phyloP scores from a whole-genome alignment of 2,329 filamentous ascomycete species.

The Exophiala alcalophila region DNA sequence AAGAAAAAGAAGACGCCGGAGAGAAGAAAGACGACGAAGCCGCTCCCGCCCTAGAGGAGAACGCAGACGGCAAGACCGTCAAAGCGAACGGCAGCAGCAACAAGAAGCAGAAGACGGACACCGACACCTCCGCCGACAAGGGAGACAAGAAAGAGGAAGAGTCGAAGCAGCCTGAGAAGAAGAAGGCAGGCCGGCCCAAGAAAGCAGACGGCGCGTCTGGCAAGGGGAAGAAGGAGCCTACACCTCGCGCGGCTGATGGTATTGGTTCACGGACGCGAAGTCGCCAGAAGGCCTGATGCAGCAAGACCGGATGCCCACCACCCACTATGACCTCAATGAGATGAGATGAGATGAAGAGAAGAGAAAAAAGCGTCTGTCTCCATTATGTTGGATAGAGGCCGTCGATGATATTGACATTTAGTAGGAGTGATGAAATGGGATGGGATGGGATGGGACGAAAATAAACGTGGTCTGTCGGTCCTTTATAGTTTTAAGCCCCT shows the following conservation, averaged over 20 bases:
- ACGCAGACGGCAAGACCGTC: conserved; percentile 41
- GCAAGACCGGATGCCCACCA: too few relatives aligned
- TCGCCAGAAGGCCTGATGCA: conserved; percentile 9
- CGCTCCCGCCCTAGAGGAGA: conserved; percentile 36
- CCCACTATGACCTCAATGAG: too few relatives aligned
- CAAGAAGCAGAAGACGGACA: conserved; percentile 26
- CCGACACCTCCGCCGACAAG: too few relatives aligned
- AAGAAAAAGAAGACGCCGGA: conserved; percentile 14
- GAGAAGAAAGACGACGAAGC: conserved; percentile 13
- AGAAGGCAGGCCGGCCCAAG: conserved; percentile 32
- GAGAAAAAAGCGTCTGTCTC: too few relatives aligned
- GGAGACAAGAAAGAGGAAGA: conserved; percentile 11
- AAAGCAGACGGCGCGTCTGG: conserved; percentile 42
- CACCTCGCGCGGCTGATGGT: conserved; percentile 21
- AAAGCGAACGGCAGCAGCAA: conserved; percentile 23
- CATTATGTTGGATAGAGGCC: too few relatives aligned
- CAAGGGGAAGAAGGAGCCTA: conserved; percentile 24
- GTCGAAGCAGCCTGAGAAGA: conserved; percentile 24
- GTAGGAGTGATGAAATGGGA: too few relatives aligned
- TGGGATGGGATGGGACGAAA: too few relatives aligned
- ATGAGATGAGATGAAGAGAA: too few relatives aligned
- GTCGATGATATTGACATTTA: not conserved
- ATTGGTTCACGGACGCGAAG: conserved; percentile 25
- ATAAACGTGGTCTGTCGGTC: too few relatives aligned
- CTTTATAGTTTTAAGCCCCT: too few relatives aligned